These are phyloP conservation scores for Marasmius oreades DNA, from an alignment of 1,284 basidiomycete species.

Conservation along the genomic window DNA sequence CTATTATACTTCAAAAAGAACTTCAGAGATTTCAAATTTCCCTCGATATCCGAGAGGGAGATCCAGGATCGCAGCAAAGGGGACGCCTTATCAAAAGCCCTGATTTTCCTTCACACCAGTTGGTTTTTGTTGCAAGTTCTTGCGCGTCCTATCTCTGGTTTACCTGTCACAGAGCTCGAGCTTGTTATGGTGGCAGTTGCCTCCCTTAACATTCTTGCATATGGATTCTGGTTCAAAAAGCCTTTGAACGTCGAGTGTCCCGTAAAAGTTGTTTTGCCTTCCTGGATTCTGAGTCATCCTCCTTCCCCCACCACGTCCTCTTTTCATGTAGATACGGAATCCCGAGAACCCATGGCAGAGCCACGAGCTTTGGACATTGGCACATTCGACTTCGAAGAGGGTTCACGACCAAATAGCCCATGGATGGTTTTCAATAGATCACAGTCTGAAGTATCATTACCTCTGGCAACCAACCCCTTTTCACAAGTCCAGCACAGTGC, in stretches of 20 bases:
- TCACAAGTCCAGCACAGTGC: no score
- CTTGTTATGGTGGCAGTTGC: slow-evolving; percentile 4
- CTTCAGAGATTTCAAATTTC: no score
- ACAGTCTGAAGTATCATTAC: no score
- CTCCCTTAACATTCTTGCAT: slow-evolving; percentile 3
- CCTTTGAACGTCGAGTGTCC: slow-evolving; percentile 1
- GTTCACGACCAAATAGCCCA: no score
- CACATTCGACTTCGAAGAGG: no score
- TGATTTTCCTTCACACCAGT: slow-evolving; percentile 7
- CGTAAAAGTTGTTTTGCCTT: neutral
- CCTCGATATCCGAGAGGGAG: neutral
- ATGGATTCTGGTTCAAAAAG: slow-evolving; percentile 5
- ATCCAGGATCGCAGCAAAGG: slow-evolving; percentile 8
- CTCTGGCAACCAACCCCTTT: no score
- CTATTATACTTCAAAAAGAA: neutral
- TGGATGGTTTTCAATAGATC: no score
- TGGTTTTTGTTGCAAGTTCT: slow-evolving; percentile 4
- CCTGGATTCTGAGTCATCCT: no score
- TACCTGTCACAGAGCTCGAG: slow-evolving; percentile 6
- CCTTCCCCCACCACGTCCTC: no score
- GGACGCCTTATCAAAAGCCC: slow-evolving; percentile 3
- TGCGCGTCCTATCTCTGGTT: neutral
- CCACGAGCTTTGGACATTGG: no score
- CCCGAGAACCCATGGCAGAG: no score
- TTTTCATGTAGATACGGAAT: no score